A percentile compares a stretch with the other conserved stretches of the same genome.
Evolutionary conservation across 805 yeast species (phyloP).

Genomic region (Candida dendrica): DNA sequence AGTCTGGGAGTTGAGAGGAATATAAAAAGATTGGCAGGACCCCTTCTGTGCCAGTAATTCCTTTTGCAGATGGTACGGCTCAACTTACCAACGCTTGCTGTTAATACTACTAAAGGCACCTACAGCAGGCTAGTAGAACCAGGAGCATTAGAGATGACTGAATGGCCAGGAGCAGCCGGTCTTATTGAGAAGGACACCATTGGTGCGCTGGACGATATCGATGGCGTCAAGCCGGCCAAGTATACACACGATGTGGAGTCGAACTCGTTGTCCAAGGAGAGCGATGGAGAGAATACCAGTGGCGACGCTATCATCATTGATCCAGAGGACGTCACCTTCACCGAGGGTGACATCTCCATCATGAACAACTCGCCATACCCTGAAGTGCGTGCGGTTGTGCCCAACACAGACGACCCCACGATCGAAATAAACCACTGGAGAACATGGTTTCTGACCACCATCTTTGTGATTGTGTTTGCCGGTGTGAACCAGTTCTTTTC

Average conservation of each 20-base stretch:
- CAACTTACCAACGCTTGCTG: too few relatives aligned
- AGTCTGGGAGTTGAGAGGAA: too few relatives aligned
- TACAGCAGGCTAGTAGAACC: background rate
- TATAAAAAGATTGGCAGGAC: too few relatives aligned
- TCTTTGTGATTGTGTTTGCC: constrained; percentile 47
- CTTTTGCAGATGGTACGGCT: too few relatives aligned
- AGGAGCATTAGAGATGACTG: background rate
- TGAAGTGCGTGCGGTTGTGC: constrained; percentile 53
- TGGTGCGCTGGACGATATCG: background rate
- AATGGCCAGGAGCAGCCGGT: background rate
- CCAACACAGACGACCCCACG: constrained; percentile 43
- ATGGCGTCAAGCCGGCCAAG: background rate
- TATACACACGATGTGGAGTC: too few relatives aligned
- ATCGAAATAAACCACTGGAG: constrained; percentile 45
- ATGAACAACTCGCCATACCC: constrained; percentile 44
- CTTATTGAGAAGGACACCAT: background rate
- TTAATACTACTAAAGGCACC: background rate
- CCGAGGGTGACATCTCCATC: constrained; percentile 17
- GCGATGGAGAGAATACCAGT: background rate
- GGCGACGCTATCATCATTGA: background rate
- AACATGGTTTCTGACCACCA: constrained; percentile 44
- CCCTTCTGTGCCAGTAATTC: too few relatives aligned
- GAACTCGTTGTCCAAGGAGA: background rate
- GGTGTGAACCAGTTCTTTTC: constrained; percentile 52
- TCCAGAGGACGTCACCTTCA: background rate